Percentiles rank a stretch among this genome's conserved stretches.
Evolutionary conservation across 78 protist genomes (phyloP).

Genomic region (Blattamonas nauphoetae): DNA sequence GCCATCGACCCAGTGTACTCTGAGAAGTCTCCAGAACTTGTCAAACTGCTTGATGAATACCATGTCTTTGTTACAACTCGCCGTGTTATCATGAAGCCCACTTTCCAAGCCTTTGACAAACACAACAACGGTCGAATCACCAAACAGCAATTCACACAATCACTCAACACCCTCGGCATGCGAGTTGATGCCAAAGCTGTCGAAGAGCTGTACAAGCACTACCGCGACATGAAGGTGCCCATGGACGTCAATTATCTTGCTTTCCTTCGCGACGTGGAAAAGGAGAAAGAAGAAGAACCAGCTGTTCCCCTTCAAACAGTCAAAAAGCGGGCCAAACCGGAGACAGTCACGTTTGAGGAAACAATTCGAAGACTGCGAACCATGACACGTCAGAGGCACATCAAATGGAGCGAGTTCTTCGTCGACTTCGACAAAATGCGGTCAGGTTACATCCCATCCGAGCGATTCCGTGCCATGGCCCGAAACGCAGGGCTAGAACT

Average conservation of each 20-base stretch:
- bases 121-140: conserved; percentile 9
- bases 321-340: not conserved
- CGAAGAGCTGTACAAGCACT: not conserved
- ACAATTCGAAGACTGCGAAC: not conserved
- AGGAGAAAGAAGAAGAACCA: not conserved
- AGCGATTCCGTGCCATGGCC: not conserved
- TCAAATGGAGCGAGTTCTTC: not conserved
- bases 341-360: not conserved
- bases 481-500: not conserved
- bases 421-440: not conserved
- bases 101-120: not conserved
- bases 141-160: not conserved
- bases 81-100: not conserved
- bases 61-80: not conserved
- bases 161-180: not conserved
- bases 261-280: not conserved
- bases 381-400: not conserved
- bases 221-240: not conserved
- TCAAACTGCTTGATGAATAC: not conserved
- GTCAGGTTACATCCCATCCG: not conserved
- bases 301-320: no score
- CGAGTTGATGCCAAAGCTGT: not conserved
- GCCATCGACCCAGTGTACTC: not conserved
- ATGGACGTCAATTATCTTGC: conserved; percentile 3
- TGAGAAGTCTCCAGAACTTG: not conserved